Evolutionary conservation across 441 rosid genomes (phyloP).

Genomic region (Flueggea neowawraea): DNA sequence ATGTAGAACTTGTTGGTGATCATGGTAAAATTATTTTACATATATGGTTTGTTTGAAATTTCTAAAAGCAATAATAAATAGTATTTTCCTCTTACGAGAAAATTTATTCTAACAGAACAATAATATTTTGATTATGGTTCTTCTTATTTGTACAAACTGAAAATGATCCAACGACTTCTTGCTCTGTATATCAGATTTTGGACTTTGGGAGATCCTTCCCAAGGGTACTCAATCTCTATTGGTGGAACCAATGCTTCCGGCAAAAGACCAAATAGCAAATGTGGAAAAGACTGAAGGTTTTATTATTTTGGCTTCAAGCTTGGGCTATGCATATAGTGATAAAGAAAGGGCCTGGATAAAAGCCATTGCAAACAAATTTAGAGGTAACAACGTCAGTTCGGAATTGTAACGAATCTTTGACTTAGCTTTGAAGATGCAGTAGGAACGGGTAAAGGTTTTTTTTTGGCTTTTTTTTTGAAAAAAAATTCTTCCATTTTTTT

Average conservation of each 20-base stretch:
- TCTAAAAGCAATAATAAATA: too few relatives aligned
- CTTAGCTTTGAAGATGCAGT: too few relatives aligned
- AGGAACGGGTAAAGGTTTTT: too few relatives aligned
- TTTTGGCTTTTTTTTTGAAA: too few relatives aligned
- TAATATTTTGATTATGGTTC: too few relatives aligned
- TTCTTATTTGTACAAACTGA: too few relatives aligned
- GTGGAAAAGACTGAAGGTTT: conserved; percentile 45
- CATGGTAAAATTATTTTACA: too few relatives aligned
- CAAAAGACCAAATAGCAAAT: conserved; percentile 14
- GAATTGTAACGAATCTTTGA: conserved; percentile 7
- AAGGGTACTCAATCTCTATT: conserved; percentile 42
- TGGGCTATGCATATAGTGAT: conserved; percentile 60
- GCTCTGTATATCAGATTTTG: conserved; percentile 45
- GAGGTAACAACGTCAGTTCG: conserved; percentile 36
- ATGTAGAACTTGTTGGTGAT: too few relatives aligned
- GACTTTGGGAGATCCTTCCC: conserved; percentile 50
- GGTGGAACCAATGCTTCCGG: conserved; percentile 51
- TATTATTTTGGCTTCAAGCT: conserved; percentile 71
- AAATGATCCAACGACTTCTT: neutral
- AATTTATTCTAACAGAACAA: too few relatives aligned
- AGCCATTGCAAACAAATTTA: conserved; percentile 69
- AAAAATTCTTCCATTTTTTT: too few relatives aligned
- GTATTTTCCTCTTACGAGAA: too few relatives aligned
- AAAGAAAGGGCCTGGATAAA: conserved; percentile 82
- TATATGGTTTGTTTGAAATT: too few relatives aligned